Base-by-base conservation (phyloP, 208 protist genomes). In the Trypanosoma vivax region DNA sequence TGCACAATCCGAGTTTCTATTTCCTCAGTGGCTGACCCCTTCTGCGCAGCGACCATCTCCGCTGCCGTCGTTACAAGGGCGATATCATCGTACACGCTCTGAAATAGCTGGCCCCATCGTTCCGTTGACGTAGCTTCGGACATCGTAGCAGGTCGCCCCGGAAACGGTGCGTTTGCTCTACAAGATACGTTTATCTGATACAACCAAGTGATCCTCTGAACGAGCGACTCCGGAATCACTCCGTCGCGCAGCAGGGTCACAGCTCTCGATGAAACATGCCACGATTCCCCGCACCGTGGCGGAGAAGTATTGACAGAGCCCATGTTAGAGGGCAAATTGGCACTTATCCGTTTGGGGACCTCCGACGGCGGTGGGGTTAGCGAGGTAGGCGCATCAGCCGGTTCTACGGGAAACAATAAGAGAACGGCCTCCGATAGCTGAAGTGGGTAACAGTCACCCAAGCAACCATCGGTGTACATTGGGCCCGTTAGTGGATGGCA, bases 141-240 rank as follows among this genome's bases (percentile, higher is more conserved):
- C 23, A 73, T 23, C 29, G 46, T 39, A 14, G 33, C 33, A 3
- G 64, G 51, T 18, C 14, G 6, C 11, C 34, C 34, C 19, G 60
- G 71, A 35, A 68, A 48, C 13, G 13, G 19, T 27, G 1, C 43
- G 30, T 48, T 13, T 46, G 16, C 14, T 16, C 71, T 55, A 33
- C 64, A 43, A 34, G 55, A 37, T 13, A 78, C 71, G 29, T 27
- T 59, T 31, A 78, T 38, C 25, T 47, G 43, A 51, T 73, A 70
- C 19, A 78, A 28, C 71, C 71, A 78, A 43, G 57, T 56, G 1
- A 73, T 18, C n/a, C 71, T 54, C 7, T 48, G 31, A 24, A 25
- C 16, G 11, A 53, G 42, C 11, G 34, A n/a, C 1, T 14, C 42
- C 1, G 54, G 19, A 4, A 65, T 43, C 2, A 34, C 21, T 27